A percentile compares a stretch with the other conserved stretches of the same genome.
Conservation (phyloP, 2,329 filamentous ascomycete genomes). For the Fonsecaea multimorphosa region DNA sequence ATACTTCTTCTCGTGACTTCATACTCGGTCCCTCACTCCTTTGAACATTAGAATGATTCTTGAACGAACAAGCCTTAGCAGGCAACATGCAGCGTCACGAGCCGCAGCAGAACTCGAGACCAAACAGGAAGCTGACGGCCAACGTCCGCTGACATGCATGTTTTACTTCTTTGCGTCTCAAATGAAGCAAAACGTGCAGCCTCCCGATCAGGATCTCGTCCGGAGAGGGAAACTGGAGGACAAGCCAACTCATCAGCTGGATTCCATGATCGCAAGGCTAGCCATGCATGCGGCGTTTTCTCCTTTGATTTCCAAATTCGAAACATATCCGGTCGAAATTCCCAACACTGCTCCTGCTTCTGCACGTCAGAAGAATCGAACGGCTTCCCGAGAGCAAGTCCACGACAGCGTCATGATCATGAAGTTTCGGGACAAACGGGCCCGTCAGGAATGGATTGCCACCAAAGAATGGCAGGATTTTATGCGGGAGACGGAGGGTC, state of each 20-base stretch:
- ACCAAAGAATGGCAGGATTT: slow-evolving; percentile 42
- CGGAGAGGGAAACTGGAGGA: slow-evolving; percentile 24
- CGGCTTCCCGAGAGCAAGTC: slow-evolving; percentile 36
- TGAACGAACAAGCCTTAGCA: slow-evolving; percentile 17
- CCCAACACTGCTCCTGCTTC: slow-evolving; percentile 26
- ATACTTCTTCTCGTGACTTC: neutral
- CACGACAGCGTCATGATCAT: slow-evolving; percentile 42
- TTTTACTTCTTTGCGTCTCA: slow-evolving; percentile 43
- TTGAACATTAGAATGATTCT: slow-evolving; percentile 20
- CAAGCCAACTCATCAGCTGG: slow-evolving; percentile 37
- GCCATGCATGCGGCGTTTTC: slow-evolving; percentile 39
- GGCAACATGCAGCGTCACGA: slow-evolving; percentile 17
- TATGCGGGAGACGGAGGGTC: slow-evolving; percentile 39
- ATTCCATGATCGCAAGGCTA: slow-evolving; percentile 40
- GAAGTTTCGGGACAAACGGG: slow-evolving; percentile 40
- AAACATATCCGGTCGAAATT: slow-evolving; percentile 41
- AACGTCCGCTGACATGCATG: slow-evolving; percentile 39
- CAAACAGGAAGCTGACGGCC: slow-evolving; percentile 16
- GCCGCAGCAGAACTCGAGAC: slow-evolving; percentile 7
- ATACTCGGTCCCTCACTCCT: neutral
- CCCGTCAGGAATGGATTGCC: slow-evolving; percentile 39
- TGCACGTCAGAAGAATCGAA: slow-evolving; percentile 20
- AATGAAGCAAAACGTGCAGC: slow-evolving; percentile 40
- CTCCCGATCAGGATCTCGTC: slow-evolving; percentile 31
- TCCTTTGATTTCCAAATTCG: slow-evolving; percentile 40